Conservation (phyloP, 1,284 basidiomycete species). For the Rhodotorula mucilaginosa region DNA sequence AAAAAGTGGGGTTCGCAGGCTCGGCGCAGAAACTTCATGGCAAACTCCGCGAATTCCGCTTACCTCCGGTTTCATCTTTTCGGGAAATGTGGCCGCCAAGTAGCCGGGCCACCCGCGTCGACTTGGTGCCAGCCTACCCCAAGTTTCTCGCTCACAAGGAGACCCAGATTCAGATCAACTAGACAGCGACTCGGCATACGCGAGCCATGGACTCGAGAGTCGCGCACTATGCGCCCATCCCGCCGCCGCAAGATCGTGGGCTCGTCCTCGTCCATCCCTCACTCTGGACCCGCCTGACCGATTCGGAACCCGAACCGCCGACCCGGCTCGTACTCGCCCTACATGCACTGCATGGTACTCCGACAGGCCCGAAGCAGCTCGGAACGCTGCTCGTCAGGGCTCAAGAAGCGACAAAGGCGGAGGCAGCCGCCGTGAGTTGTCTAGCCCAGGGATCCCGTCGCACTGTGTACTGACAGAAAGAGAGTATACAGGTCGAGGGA, state of each 20-base stretch:
- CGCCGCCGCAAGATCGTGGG: not conserved
- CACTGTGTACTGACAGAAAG: not conserved
- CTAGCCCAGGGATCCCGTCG: not conserved
- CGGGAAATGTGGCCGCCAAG: too few relatives aligned
- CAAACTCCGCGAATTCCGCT: too few relatives aligned
- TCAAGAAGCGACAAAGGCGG: conserved; percentile 3
- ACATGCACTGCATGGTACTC: not conserved
- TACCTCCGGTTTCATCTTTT: too few relatives aligned
- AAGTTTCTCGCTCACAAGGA: not conserved
- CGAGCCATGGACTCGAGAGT: not conserved
- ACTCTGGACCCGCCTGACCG: not conserved
- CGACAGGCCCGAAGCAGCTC: not conserved
- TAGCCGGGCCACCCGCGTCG: conserved; percentile 18
- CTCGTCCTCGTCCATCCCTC: not conserved
- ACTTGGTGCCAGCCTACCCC: not conserved
- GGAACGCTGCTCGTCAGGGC: not conserved
- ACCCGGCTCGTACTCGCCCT: conserved; percentile 12
- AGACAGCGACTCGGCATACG: not conserved
- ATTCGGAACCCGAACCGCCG: not conserved
- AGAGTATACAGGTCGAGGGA: not conserved
- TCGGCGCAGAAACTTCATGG: not conserved
- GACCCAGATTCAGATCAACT: not conserved
- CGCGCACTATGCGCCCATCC: not conserved
- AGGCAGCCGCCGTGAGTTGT: not conserved
- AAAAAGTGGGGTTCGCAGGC: not conserved